Conservation (phyloP, 2,329 filamentous ascomycete genomes). For the Aureobasidium vineae region DNA sequence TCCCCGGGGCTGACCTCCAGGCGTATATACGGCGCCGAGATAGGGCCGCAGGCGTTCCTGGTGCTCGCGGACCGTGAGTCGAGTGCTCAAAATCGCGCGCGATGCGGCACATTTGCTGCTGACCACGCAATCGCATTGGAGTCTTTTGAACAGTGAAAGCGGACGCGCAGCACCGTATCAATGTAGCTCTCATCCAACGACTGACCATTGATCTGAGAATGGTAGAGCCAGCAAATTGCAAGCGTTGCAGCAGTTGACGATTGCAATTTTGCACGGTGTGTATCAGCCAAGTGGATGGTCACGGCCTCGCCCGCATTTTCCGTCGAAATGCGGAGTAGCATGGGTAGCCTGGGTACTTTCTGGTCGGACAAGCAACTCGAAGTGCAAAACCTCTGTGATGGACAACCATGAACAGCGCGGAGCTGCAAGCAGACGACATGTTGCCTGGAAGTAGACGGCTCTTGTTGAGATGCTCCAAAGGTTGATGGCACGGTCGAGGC, state of each 20-base stretch:
- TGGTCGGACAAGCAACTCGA: slow-evolving; percentile 17
- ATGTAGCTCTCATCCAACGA: not conserved
- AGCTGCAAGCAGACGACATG: slow-evolving; percentile 21
- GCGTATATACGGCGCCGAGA: slow-evolving; percentile 21
- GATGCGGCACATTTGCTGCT: slow-evolving; percentile 2
- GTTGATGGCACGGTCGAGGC: slow-evolving; percentile 9
- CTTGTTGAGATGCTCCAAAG: not conserved
- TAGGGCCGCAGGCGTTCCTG: slow-evolving; percentile 16
- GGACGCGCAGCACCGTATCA: not conserved
- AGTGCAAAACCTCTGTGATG: slow-evolving; percentile 17
- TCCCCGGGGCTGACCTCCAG: slow-evolving; percentile 10
- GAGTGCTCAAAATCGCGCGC: slow-evolving; percentile 12
- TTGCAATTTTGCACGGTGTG: slow-evolving; percentile 22
- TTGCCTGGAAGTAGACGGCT: slow-evolving; percentile 14
- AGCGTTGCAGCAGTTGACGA: slow-evolving; percentile 22
- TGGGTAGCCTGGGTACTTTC: not conserved
- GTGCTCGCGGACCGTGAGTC: slow-evolving; percentile 18
- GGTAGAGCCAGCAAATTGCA: slow-evolving; percentile 9
- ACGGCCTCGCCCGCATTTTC: slow-evolving; percentile 16
- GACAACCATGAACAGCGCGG: not conserved
- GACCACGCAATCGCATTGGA: not conserved
- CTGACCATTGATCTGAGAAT: not conserved
- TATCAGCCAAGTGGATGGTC: slow-evolving; percentile 24
- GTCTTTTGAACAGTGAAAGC: not conserved
- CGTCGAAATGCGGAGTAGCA: slow-evolving; percentile 20